Conservation (phyloP, 2,329 filamentous ascomycete species). For the Cryphonectria nitschkei region DNA sequence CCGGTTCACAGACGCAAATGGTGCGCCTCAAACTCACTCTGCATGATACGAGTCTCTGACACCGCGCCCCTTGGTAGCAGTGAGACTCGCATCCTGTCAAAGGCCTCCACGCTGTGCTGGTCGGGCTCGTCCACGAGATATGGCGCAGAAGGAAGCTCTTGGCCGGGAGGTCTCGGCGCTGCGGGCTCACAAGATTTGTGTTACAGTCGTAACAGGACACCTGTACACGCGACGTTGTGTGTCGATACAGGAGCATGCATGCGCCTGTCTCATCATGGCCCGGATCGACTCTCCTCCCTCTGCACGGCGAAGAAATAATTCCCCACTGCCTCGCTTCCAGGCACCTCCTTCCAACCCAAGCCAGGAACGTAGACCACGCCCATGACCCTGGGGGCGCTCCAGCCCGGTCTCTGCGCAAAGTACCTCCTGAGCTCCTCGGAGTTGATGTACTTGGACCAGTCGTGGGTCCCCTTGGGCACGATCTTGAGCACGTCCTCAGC, state of each 20-base stretch:
- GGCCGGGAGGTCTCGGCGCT: background rate
- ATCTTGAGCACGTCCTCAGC: constrained; percentile 87
- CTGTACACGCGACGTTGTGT: background rate
- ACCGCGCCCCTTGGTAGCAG: background rate
- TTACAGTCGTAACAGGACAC: background rate
- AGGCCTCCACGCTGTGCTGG: background rate
- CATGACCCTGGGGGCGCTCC: constrained; percentile 66
- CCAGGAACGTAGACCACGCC: constrained; percentile 92
- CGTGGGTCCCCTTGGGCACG: constrained; percentile 90
- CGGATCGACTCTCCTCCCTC: constrained; percentile 36
- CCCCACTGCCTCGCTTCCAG: constrained; percentile 80
- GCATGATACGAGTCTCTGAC: background rate
- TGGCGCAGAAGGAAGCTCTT: background rate
- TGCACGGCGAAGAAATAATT: constrained; percentile 96
- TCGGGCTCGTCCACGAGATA: background rate
- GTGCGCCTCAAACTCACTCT: background rate
- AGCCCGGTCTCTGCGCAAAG: constrained; percentile 57
- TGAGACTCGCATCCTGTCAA: background rate
- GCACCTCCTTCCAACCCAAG: constrained; percentile 83
- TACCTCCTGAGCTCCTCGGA: constrained; percentile 71
- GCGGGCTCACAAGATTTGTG: background rate
- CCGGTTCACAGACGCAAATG: background rate
- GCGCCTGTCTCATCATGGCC: background rate
- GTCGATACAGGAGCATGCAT: background rate
- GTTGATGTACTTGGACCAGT: constrained; percentile 96